Evolutionary conservation across 2,329 filamentous ascomycete genomes (phyloP).

Genomic region (Pestalotiopsis sp.): DNA sequence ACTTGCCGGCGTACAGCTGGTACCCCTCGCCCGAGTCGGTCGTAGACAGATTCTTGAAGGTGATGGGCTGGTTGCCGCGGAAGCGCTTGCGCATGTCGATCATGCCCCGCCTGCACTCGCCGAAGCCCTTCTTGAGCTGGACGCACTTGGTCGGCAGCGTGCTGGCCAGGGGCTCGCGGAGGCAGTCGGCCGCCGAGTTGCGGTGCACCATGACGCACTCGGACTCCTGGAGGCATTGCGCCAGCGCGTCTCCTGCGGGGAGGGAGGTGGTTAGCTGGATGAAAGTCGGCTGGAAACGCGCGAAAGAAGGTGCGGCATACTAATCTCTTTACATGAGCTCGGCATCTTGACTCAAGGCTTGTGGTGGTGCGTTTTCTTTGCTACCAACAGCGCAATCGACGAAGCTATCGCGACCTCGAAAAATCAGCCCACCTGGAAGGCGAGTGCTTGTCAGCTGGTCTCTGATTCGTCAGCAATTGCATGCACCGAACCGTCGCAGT

Average conservation of each 20-base stretch:
- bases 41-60: constrained; percentile 63
- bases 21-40: constrained; percentile 61
- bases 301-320: constrained; percentile 55
- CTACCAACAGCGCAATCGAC: not conserved
- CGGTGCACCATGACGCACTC: constrained; percentile 95
- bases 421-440: not conserved
- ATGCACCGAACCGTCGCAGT: not conserved
- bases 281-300: not conserved
- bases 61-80: constrained; percentile 86
- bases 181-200: constrained; percentile 83
- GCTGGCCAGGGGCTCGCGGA: constrained; percentile 79
- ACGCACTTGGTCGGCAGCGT: constrained; percentile 86
- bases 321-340: constrained; percentile 94
- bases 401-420: constrained; percentile 10
- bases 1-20: constrained; percentile 79
- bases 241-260: constrained; percentile 79
- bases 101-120: constrained; percentile 93
- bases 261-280: not conserved
- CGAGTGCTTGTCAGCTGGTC: not conserved
- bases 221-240: constrained; percentile 91
- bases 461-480: not conserved
- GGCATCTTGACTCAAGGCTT: constrained; percentile 65
- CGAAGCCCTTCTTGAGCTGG: constrained; percentile 89
- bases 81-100: constrained; percentile 99
- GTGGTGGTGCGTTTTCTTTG: not conserved